Base-by-base conservation (phyloP, 2,329 filamentous ascomycete species). In the Aspergillus arachidicola region DNA sequence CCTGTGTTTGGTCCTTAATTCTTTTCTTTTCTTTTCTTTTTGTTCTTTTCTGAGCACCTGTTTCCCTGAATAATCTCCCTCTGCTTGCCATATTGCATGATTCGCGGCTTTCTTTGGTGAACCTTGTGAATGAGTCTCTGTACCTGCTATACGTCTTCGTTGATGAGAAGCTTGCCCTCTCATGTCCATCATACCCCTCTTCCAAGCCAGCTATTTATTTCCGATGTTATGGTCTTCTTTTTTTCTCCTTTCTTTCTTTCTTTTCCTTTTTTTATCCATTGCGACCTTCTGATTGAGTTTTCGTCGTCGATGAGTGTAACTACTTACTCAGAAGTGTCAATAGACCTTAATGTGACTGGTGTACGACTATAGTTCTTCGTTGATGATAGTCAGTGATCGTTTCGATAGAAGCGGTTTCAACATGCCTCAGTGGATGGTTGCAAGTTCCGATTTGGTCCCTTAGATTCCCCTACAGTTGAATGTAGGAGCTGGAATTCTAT, bases 181-280 rank as follows among this genome's bases (percentile, higher is more conserved):
- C 50, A 60, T 69, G 50, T 63, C 62, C 63, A 63, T 62, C 67
- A 70, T 68, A 68, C 67, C 67, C 64, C 65, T 51, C 53, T 54
- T 63, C 61, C 54, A 38, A 60, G 60, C 50, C 58, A 57, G 60
- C 36, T 66, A 32, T 45, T 30, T 62, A 21, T 61, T 32, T 34
- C 51, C 12, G 28, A 41, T 45, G 43, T 57, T 60, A 51, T 53
- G 28, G 60, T 64, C 36, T 59, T 64, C 30, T 59, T 63, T 51
- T 28, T 28, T 28, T 28, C 26, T 28, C 1, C 23, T 23, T 23
- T 23, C 23, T 23, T 23, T 23, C 23, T 23, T 59, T 64, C 34
- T 59, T 63, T 51, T 64, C 32, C 56, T 63, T 32, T 56, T 59
- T 43, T 61, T 43, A 60, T 36, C 26, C 10, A 7, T 11, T 45